Evolutionary conservation across 148 eudicot species (phyloP).

Genomic region (Persicaria tinctoria): DNA sequence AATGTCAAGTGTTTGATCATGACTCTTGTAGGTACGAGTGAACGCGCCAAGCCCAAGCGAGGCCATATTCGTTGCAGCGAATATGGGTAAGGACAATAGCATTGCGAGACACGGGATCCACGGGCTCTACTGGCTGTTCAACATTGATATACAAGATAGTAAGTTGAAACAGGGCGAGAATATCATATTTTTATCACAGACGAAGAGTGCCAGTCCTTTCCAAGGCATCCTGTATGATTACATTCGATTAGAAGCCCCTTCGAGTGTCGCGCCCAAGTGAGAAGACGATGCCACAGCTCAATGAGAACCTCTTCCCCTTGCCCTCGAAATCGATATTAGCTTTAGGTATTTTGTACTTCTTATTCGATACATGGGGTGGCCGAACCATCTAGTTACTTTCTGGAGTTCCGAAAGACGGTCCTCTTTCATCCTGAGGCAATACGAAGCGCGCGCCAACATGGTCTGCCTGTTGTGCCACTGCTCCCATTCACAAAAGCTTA

Average conservation of each 20-base stretch:
- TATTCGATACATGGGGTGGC: neutral
- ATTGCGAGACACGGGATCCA: conserved; percentile 66
- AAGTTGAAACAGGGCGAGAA: conserved; percentile 34
- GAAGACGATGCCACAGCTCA: neutral
- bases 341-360: too few relatives aligned
- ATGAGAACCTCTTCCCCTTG: neutral
- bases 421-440: too few relatives aligned
- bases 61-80: conserved; percentile 38
- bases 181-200: conserved; percentile 47
- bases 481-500: neutral
- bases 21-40: conserved; percentile 36
- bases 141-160: conserved; percentile 35
- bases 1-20: neutral
- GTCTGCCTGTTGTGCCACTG: neutral
- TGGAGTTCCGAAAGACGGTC: neutral
- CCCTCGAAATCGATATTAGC: too few relatives aligned
- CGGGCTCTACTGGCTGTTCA: conserved; percentile 55
- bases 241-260: conserved; percentile 51
- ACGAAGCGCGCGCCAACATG: neutral
- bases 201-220: conserved; percentile 35
- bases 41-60: conserved; percentile 28
- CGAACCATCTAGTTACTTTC: neutral
- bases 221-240: conserved; percentile 55
- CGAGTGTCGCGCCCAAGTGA: neutral
- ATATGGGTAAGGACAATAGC: conserved; percentile 51